A percentile compares a stretch with the other conserved stretches of the same genome.
Evolutionary conservation across 768 basidiomycete species (phyloP).

Genomic region (Podaxis pistillaris): DNA sequence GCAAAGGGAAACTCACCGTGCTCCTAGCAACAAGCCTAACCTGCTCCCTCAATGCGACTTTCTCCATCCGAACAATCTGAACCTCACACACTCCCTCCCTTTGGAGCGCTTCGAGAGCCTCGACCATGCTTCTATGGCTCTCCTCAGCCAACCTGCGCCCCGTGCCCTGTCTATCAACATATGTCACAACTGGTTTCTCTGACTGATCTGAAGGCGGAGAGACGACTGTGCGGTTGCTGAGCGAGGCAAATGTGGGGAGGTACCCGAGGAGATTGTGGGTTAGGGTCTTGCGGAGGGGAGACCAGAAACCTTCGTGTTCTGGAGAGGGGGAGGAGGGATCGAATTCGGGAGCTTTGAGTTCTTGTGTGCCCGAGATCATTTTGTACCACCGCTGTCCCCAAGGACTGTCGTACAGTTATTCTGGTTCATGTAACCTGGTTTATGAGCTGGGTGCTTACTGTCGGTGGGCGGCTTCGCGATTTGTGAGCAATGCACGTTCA

Average conservation of each 20-base stretch:
- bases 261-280: constrained; percentile 32
- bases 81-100: constrained; percentile 23
- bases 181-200: constrained; percentile 41
- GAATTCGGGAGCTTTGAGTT: constrained; percentile 21
- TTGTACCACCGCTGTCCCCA: constrained; percentile 29
- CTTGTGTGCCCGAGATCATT: constrained; percentile 35
- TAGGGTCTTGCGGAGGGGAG: constrained; percentile 31
- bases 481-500: constrained; percentile 57
- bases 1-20: constrained; percentile 18
- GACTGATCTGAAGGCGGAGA: constrained; percentile 6
- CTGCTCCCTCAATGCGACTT: constrained; percentile 19
- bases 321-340: neutral
- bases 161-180: constrained; percentile 55
- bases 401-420: constrained; percentile 21
- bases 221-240: constrained; percentile 16
- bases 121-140: constrained; percentile 21
- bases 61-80: constrained; percentile 23
- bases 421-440: neutral
- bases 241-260: constrained; percentile 20
- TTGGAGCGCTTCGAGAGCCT: constrained; percentile 22
- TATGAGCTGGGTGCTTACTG: constrained; percentile 25
- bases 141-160: constrained; percentile 20
- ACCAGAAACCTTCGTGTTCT: constrained; percentile 28
- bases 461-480: constrained; percentile 60
- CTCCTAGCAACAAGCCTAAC: constrained; percentile 22